Evolutionary conservation across 2,329 filamentous ascomycete genomes (phyloP).

Genomic region (Huntiella omanensis): DNA sequence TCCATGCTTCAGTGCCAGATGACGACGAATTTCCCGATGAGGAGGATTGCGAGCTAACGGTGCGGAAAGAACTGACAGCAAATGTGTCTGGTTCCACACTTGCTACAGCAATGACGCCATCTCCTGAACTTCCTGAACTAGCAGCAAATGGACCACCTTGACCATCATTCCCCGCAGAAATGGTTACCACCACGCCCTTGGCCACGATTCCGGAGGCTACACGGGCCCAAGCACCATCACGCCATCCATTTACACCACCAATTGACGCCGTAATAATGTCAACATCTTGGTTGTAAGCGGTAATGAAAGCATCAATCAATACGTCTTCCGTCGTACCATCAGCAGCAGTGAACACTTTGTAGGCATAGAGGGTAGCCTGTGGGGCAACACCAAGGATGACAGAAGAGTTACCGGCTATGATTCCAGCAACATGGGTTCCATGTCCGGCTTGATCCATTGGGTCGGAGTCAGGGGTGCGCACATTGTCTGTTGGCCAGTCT

Average conservation of each 20-base stretch:
- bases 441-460: slow-evolving; percentile 29
- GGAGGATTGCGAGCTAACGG: too few species aligned
- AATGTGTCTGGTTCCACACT: slow-evolving; percentile 17
- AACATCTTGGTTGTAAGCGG: slow-evolving; percentile 19
- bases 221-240: slow-evolving; percentile 24
- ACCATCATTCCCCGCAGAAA: slow-evolving; percentile 34
- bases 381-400: slow-evolving; percentile 14
- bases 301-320: slow-evolving; percentile 20
- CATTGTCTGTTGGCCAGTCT: slow-evolving; percentile 15
- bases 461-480: slow-evolving; percentile 19
- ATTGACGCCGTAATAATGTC: slow-evolving; percentile 27
- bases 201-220: slow-evolving; percentile 23
- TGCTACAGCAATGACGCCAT: slow-evolving; percentile 25
- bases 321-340: slow-evolving; percentile 21
- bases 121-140: slow-evolving; percentile 22
- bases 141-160: slow-evolving; percentile 27
- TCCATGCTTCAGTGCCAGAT: neutral
- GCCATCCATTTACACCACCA: slow-evolving; percentile 21
- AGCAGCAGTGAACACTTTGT: slow-evolving; percentile 23
- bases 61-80: too few species aligned
- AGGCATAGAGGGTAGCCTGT: slow-evolving; percentile 13
- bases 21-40: too few species aligned
- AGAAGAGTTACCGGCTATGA: slow-evolving; percentile 19
- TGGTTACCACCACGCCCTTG: slow-evolving; percentile 29
- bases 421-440: slow-evolving; percentile 20